Base-by-base conservation (phyloP, 179 eudicot genomes). In the Vitellaria paradoxa region DNA sequence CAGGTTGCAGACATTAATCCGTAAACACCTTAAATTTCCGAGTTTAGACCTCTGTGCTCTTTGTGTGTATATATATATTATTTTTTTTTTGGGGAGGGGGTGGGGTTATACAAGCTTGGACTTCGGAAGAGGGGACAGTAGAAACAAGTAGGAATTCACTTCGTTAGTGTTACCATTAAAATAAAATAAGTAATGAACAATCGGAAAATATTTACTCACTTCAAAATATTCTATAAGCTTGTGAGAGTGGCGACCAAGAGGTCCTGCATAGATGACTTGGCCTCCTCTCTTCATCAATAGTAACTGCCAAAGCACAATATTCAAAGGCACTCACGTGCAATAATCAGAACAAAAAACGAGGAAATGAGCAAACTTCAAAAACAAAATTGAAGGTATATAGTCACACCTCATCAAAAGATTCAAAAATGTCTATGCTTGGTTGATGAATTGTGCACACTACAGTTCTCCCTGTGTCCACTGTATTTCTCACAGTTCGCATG, bases 251-350 rank as follows among this genome's bases (percentile, higher is more conserved):
- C 77, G 84, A 72, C 97, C 97, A 10, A 90, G 87, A 72, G 88
- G 87, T 65, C 94, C 97, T 23, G 84, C 89, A 72, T 90, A 92
- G 20, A 90, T 89, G 55, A 90, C 87, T 78, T 86, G 90, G 15
- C 97, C 97, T 63, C 97, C 97, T 86, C 94, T 85, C 86, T 92
- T 92, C 94, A 92, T 88, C 80, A 92, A 65, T 37, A 92, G 77
- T 45, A 92, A 89, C 97, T 91, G 78, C 66, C 83, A 21, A 73
- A 26, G 62, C 42, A 42, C 12, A 37, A 49, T 68, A 49, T 15
- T 46, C 4, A 77, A 62, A 68, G 59, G 52, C 75, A 42, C 20
- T 46, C 15, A 47, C 64, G 61, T 46, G 26, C 68, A 56, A 24
- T 11, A 45, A 7, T 0, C 6, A 14, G 18, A n/a, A 26, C 7